Base-by-base conservation (phyloP, 2,329 filamentous ascomycete species). In the Myriangium duriaei region DNA sequence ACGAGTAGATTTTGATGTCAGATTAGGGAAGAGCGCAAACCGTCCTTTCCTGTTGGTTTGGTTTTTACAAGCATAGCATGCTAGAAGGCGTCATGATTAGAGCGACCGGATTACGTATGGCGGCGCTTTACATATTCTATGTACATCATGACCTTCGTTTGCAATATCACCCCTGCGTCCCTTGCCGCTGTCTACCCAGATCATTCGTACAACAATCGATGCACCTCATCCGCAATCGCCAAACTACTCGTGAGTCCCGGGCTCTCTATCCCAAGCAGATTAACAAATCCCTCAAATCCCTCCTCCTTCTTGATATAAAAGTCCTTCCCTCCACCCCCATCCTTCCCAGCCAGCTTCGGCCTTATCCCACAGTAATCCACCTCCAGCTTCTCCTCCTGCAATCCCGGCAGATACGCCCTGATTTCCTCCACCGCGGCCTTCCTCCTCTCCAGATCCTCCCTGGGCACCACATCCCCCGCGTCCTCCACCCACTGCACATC, bases 341-440 rank as follows among this genome's bases (percentile, higher is more conserved):
- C 64, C n/a, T 62, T 64, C 16, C 68, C 75, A 11, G 79, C 76
- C 45, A 96, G 57, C 65, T 98, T 98, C 1, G 91, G 88, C 46
- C 91, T 65, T 19, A 98, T 88, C 0, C 91, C 91, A 11, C 84
- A 84, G 54, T 96, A 98, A 59, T 95, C 88, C 2, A 88, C 70
- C 28, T 65, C 64, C 16, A 98, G 69, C 1, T 74, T 74, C 0
- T 62, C 61, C 11, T 64, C 64, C 42, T 91, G 74, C 2, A 98
- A 64, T 1, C 63, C 68, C 0, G 91, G 91, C 3, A 98, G 64
- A 54, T 93, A 98, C 5, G 69, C 68, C 48, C 70, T 65, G 41
- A 98, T 95, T 51, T 84, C 83, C 9, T 64, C 64, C 0, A 93
- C 58, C 0, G 87, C 87, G 28, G 72, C 66, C 2, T 62, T 56